A percentile compares a stretch with the other conserved stretches of the same genome.
These are phyloP conservation scores for Raphanus hybrid DNA, from an alignment of 441 rosid species.

Conservation along the genomic window DNA sequence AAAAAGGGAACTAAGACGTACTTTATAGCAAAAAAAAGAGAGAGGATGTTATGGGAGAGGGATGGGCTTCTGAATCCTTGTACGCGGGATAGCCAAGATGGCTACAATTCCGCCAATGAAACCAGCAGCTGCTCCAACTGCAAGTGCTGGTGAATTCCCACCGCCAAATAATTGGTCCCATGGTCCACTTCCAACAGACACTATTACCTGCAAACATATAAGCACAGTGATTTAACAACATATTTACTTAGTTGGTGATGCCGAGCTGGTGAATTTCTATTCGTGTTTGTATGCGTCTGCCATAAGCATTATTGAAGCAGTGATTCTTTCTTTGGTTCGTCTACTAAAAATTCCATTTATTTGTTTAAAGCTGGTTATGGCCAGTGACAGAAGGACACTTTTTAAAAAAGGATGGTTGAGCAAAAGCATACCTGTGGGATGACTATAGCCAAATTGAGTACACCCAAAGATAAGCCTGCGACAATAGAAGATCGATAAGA, in stretches of 20 bases:
- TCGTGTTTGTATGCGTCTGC: too few species aligned
- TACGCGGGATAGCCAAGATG: conserved; percentile 88
- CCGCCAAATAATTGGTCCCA: conserved; percentile 98
- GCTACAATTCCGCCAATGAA: conserved; percentile 77
- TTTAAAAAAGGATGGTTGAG: neutral
- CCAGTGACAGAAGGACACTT: too few species aligned
- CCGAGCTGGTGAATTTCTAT: too few species aligned
- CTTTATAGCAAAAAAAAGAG: conserved; percentile 26
- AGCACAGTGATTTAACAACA: neutral
- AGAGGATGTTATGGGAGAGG: conserved; percentile 61
- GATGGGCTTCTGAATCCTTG: conserved; percentile 66
- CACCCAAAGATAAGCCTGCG: conserved; percentile 97
- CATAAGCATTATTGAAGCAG: too few species aligned
- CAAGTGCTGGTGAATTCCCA: conserved; percentile 92
- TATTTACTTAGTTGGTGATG: too few species aligned
- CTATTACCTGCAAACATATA: conserved; percentile 57
- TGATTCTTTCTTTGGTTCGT: too few species aligned
- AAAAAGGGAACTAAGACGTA: neutral
- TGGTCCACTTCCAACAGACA: conserved; percentile 92
- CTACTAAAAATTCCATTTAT: too few species aligned
- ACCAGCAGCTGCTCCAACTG: conserved; percentile 79
- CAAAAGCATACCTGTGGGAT: conserved; percentile 82
- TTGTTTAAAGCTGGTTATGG: too few species aligned
- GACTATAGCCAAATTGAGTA: conserved; percentile 89
- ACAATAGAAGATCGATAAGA: conserved; percentile 34